These are phyloP conservation scores for Podila minutissima DNA, from an alignment of 192 early-diverging fungal genomes.

Conservation along the genomic window DNA sequence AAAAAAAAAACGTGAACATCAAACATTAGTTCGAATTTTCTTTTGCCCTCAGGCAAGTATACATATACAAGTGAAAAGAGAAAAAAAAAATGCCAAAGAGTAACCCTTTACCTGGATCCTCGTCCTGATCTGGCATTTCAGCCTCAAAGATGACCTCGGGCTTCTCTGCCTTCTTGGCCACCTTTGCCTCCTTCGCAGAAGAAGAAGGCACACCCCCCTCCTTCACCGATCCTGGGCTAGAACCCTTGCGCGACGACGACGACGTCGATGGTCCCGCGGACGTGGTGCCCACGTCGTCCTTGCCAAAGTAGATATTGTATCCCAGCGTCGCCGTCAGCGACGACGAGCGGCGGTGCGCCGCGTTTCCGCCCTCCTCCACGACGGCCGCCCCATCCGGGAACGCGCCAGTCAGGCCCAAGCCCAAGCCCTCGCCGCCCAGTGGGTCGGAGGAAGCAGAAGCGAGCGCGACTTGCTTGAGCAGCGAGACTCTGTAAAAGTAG, in stretches of 20 bases:
- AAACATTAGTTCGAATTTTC: background rate
- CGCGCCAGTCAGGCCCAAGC: background rate
- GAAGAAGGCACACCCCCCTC: background rate
- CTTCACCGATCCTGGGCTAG: constrained; percentile 7
- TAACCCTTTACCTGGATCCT: constrained; percentile 48
- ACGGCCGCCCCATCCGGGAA: background rate
- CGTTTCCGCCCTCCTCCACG: background rate
- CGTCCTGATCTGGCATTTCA: constrained; percentile 46
- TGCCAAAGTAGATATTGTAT: constrained; percentile 51
- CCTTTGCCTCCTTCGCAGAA: background rate
- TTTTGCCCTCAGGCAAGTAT: background rate
- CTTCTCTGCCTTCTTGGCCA: constrained; percentile 2
- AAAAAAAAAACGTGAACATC: constrained; percentile 9
- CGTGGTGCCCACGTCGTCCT: constrained; percentile 19
- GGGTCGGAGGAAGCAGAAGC: constrained; percentile 24
- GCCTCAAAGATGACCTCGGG: constrained; percentile 51
- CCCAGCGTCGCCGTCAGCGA: constrained; percentile 20
- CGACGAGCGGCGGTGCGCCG: constrained; percentile 2
- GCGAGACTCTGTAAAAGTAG: constrained; percentile 75
- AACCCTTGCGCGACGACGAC: background rate
- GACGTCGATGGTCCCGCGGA: constrained; percentile 7
- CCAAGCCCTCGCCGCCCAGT: background rate
- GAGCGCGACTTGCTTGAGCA: constrained; percentile 63
- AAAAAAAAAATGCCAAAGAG: background rate
- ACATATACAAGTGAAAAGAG: background rate